Evolutionary conservation across 331 rosid species (phyloP).

Genomic region (Cydonia oblonga): DNA sequence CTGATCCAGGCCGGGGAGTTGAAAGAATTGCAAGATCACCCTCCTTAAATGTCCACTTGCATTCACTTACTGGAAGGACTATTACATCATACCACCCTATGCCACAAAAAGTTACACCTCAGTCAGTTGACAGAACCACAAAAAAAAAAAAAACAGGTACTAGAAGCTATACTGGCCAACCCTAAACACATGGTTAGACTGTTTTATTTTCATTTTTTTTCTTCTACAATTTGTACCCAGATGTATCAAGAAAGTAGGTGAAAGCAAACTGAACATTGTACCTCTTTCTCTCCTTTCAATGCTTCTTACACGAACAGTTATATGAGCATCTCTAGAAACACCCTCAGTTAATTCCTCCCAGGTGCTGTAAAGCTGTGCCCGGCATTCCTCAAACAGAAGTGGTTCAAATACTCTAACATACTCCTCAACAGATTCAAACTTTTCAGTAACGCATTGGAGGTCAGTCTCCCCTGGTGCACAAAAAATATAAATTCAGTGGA

Average conservation of each 20-base stretch:
- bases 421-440: slow-evolving; percentile 89
- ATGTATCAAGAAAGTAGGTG: not conserved
- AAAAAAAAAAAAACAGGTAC: not conserved
- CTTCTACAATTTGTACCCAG: not conserved
- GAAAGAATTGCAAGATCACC: slow-evolving; percentile 98
- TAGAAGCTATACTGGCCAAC: not conserved
- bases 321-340: slow-evolving; percentile 77
- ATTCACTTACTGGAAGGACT: slow-evolving; percentile 74
- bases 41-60: slow-evolving; percentile 96
- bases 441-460: slow-evolving; percentile 85
- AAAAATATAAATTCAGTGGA: slow-evolving; percentile 19
- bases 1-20: slow-evolving; percentile 88
- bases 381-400: slow-evolving; percentile 96
- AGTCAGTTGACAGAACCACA: slow-evolving; percentile 5
- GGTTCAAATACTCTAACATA: slow-evolving; percentile 92
- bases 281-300: slow-evolving; percentile 97
- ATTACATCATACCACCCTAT: slow-evolving; percentile 96
- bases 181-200: not conserved
- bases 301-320: slow-evolving; percentile 77
- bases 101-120: slow-evolving; percentile 10
- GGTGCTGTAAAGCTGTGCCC: slow-evolving; percentile 93
- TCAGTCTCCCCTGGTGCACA: slow-evolving; percentile 76
- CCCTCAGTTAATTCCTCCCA: slow-evolving; percentile 95
- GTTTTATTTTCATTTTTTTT: not conserved
- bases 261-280: slow-evolving; percentile 1